A percentile compares a stretch with the other conserved stretches of the same genome.
phyloP scores from a whole-genome alignment of 345 rosid species.

The Moricandia arvensis region DNA sequence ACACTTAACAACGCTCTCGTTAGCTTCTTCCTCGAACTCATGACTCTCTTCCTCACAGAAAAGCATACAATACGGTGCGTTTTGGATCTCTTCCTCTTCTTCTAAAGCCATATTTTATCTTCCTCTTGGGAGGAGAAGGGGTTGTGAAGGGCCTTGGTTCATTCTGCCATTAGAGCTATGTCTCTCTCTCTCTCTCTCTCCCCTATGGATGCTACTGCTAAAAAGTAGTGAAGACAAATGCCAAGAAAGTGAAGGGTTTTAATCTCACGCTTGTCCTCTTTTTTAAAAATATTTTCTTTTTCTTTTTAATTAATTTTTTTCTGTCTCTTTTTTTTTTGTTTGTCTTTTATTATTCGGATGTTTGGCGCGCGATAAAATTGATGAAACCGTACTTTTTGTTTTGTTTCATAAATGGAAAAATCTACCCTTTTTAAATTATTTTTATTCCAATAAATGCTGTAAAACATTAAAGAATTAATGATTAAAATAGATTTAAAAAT shows the following conservation, averaged over 20 bases:
- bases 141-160: conserved; percentile 42
- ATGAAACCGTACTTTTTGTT: conserved; percentile 42
- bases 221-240: conserved; percentile 27
- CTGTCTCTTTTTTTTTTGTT: background rate
- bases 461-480: no score
- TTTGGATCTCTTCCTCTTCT: conserved; percentile 37
- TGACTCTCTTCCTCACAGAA: conserved; percentile 65
- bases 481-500: no score
- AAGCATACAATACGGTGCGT: conserved; percentile 45
- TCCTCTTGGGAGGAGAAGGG: conserved; percentile 50
- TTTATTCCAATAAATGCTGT: background rate
- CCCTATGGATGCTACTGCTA: conserved; percentile 13
- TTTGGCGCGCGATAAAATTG: conserved; percentile 41
- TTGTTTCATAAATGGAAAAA: conserved; percentile 27
- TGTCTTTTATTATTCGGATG: conserved; percentile 35
- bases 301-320: background rate
- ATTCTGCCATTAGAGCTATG: conserved; percentile 54
- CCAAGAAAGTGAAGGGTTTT: conserved; percentile 55
- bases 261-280: conserved; percentile 56
- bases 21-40: conserved; percentile 29
- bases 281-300: background rate
- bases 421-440: background rate
- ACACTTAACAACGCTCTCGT: conserved; percentile 18
- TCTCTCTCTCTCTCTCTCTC: background rate
- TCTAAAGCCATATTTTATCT: conserved; percentile 51